A percentile compares a stretch with the other conserved stretches of the same genome.
These are phyloP conservation scores for Lunasporangiospora selenospora DNA, from an alignment of 192 early-diverging fungal genomes.

Conservation along the genomic window DNA sequence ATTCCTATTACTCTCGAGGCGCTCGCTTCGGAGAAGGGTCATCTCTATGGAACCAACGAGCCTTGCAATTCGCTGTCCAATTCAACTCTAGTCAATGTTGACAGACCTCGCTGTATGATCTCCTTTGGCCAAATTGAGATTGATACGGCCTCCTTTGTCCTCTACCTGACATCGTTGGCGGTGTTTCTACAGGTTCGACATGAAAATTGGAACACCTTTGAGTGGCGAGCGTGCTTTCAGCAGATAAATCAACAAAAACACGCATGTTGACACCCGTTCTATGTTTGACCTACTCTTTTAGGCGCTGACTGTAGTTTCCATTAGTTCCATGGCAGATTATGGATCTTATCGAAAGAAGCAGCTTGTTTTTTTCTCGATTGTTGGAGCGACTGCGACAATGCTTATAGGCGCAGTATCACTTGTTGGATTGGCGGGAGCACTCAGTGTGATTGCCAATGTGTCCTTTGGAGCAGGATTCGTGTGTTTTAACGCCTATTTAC, in stretches of 20 bases:
- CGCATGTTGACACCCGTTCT: no score
- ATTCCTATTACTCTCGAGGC: constrained; percentile 49
- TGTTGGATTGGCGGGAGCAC: constrained; percentile 39
- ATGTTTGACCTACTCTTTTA: no score
- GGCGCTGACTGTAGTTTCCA: constrained; percentile 49
- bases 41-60: constrained; percentile 35
- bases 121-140: constrained; percentile 38
- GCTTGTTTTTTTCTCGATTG: constrained; percentile 45
- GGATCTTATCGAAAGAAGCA: constrained; percentile 52
- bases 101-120: constrained; percentile 42
- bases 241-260: no score
- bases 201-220: no score
- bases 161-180: constrained; percentile 49
- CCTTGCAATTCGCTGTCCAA: constrained; percentile 17
- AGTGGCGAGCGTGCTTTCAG: no score
- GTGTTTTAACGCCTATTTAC: constrained; percentile 61
- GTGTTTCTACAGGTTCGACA: constrained; percentile 51
- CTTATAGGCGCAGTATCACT: constrained; percentile 45
- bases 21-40: constrained; percentile 42
- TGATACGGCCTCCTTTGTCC: constrained; percentile 51
- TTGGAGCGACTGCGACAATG: constrained; percentile 51
- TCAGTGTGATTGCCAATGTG: constrained; percentile 54
- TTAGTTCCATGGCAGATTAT: constrained; percentile 47
- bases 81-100: not conserved
- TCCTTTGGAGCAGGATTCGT: constrained; percentile 56